Percentiles rank a stretch among this genome's conserved stretches.
These are phyloP conservation scores for Trichoderma afroharzianum DNA, from an alignment of 2,329 filamentous ascomycete species.

Conservation along the genomic window DNA sequence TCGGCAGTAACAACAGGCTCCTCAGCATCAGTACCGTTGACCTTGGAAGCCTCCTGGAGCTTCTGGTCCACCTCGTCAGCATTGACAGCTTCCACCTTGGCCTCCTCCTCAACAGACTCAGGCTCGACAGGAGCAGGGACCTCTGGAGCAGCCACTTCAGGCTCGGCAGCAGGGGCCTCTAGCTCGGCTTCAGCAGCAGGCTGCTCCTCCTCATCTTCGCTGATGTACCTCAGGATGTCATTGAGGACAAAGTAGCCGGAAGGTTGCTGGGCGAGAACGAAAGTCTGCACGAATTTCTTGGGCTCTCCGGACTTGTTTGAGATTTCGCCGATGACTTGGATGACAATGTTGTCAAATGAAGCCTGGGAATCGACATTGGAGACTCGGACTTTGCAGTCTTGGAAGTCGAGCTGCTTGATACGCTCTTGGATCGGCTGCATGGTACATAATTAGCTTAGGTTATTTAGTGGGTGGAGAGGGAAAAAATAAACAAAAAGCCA, in stretches of 20 bases:
- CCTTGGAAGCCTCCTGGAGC: conserved; percentile 60
- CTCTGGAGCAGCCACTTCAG: conserved; percentile 24
- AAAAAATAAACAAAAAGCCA: conserved; percentile 7
- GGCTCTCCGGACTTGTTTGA: conserved; percentile 89
- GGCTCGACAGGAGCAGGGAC: conserved; percentile 33
- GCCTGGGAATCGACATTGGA: conserved; percentile 96
- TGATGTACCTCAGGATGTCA: conserved; percentile 93
- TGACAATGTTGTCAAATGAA: conserved; percentile 89
- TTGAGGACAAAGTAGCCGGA: conserved; percentile 98
- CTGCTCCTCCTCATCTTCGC: conserved; percentile 76
- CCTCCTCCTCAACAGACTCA: conserved; percentile 31
- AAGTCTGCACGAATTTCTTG: conserved; percentile 96
- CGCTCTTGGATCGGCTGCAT: conserved; percentile 86
- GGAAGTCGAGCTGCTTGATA: conserved; percentile 88
- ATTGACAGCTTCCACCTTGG: conserved; percentile 45
- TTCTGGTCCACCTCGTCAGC: conserved; percentile 65
- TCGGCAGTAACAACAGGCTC: conserved; percentile 37
- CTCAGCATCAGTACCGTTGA: conserved; percentile 33
- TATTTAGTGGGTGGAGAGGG: not conserved
- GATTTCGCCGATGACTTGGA: conserved; percentile 96
- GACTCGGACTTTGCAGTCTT: conserved; percentile 97
- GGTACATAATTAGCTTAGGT: conserved; percentile 16
- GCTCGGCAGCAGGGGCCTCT: conserved; percentile 29
- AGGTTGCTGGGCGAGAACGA: conserved; percentile 91
- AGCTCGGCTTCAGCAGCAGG: conserved; percentile 38